Percentiles rank a stretch among this genome's conserved stretches.
Evolutionary conservation across 768 basidiomycete species (phyloP).

Genomic region (Udeniomyces megalosporus): DNA sequence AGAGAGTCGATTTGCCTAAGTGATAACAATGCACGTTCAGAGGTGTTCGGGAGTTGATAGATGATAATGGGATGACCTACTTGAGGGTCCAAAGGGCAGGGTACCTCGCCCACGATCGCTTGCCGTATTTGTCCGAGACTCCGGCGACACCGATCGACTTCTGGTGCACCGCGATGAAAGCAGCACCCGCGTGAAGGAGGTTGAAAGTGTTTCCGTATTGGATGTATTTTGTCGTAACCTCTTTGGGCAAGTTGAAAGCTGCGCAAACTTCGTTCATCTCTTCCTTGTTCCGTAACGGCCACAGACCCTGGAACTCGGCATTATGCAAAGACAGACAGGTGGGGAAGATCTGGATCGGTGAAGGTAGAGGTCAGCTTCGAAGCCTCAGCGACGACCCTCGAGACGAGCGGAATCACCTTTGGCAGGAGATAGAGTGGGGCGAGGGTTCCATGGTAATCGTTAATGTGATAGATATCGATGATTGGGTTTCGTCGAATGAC

Average conservation of each 20-base stretch:
- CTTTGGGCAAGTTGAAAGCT: conserved; percentile 92
- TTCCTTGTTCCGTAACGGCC: conserved; percentile 33
- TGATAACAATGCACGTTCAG: too few species aligned
- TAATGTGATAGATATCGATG: conserved; percentile 47
- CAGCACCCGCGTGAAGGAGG: conserved; percentile 78
- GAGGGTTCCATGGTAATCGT: conserved; percentile 75
- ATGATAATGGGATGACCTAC: not conserved
- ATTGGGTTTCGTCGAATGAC: conserved; percentile 71
- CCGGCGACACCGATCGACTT: conserved; percentile 87
- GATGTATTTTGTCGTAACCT: conserved; percentile 86
- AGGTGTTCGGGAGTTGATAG: too few species aligned
- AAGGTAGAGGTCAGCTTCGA: too few species aligned
- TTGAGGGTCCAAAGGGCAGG: conserved; percentile 91
- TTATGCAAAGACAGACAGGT: conserved; percentile 86
- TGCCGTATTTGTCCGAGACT: conserved; percentile 95
- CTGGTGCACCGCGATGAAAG: conserved; percentile 81
- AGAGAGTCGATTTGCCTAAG: conserved; percentile 66
- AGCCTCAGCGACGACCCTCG: too few species aligned
- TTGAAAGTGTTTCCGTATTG: conserved; percentile 98
- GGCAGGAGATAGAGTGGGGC: conserved; percentile 82
- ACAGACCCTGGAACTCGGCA: conserved; percentile 92
- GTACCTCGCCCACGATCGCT: conserved; percentile 91
- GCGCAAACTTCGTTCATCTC: conserved; percentile 92
- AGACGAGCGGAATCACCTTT: too few species aligned
- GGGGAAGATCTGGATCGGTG: conserved; percentile 39